Percentiles rank a stretch among this genome's conserved stretches.
Evolutionary conservation across 192 early-diverging fungal species (phyloP).

Genomic region (Backusella mclennaniae): DNA sequence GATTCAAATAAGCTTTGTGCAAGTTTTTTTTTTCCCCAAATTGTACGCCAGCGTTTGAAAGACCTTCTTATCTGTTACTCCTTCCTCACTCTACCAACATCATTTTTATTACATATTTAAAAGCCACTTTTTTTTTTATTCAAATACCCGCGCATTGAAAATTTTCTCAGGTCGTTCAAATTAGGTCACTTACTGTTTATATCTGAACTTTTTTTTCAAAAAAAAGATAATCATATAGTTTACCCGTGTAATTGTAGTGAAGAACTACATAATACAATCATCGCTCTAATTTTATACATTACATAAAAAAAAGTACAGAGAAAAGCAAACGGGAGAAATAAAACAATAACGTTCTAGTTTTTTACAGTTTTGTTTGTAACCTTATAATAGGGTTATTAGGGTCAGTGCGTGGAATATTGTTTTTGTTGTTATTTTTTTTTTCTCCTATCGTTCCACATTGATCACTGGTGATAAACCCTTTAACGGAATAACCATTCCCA

Average conservation of each 20-base stretch:
- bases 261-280: background rate
- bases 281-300: background rate
- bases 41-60: too few species aligned
- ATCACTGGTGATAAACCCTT: conserved; percentile 1
- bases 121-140: background rate
- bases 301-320: background rate
- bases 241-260: background rate
- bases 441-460: background rate
- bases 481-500: background rate
- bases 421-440: background rate
- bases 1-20: background rate
- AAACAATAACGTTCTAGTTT: background rate
- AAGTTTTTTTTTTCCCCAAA: too few species aligned
- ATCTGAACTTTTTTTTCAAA: background rate
- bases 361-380: background rate
- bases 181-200: background rate
- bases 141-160: background rate
- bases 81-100: background rate
- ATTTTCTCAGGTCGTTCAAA: conserved; percentile 3
- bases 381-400: background rate
- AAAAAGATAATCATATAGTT: background rate
- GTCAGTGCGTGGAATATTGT: background rate
- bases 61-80: background rate
- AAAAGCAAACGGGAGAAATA: background rate
- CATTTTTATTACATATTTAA: background rate